phyloP scores from a whole-genome alignment of 148 eudicot species.

The Vaccinium darrowii region DNA sequence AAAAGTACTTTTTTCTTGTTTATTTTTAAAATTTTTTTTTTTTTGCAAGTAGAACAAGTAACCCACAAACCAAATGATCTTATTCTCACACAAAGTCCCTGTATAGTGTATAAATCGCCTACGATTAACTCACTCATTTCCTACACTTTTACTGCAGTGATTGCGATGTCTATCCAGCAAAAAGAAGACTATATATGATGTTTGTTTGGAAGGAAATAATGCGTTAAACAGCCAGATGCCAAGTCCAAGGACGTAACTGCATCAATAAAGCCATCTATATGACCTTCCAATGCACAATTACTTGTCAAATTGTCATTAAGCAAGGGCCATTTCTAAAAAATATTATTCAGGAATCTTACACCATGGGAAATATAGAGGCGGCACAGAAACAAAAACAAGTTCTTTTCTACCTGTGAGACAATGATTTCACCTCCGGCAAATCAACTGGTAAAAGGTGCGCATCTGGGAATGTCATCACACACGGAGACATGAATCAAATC shows the following conservation, averaged over 20 bases:
- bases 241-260: not conserved
- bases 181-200: not conserved
- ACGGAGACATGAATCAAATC: not conserved
- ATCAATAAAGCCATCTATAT: not conserved
- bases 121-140: not conserved
- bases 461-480: slow-evolving; percentile 44
- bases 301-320: slow-evolving; percentile 1
- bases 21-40: not conserved
- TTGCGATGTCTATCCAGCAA: not conserved
- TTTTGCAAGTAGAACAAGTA: not conserved
- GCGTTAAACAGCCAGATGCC: not conserved
- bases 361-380: not conserved
- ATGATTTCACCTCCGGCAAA: slow-evolving; percentile 70
- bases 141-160: not conserved
- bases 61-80: not conserved
- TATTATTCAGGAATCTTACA: not conserved
- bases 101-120: not conserved
- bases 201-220: not conserved
- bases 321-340: not conserved
- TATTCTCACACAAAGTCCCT: not conserved
- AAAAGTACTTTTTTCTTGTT: not conserved
- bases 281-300: not conserved
- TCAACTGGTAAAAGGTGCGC: slow-evolving; percentile 93
- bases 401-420: slow-evolving; percentile 61
- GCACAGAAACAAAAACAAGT: not conserved